These are phyloP conservation scores for Pythium biforme DNA, from an alignment of 352 stramenopile genomes.

Conservation along the genomic window DNA sequence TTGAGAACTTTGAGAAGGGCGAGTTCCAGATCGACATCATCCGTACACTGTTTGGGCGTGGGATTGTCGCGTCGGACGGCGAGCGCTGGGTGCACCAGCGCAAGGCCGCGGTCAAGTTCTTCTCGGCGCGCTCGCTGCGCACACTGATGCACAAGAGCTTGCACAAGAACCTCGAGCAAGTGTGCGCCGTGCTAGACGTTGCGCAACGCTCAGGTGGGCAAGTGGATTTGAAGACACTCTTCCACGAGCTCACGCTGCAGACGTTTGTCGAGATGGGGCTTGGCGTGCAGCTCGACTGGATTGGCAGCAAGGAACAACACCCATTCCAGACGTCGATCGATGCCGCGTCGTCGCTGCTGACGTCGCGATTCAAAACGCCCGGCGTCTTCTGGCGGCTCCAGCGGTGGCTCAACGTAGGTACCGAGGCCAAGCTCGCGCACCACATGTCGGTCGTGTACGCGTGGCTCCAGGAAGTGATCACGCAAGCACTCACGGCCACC, in stretches of 20 bases:
- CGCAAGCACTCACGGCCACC: constrained; percentile 14
- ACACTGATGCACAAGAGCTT: constrained; percentile 23
- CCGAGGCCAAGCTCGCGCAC: constrained; percentile 37
- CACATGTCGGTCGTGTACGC: constrained; percentile 34
- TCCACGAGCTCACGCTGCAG: constrained; percentile 54
- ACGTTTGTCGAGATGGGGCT: constrained; percentile 58
- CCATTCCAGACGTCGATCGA: constrained; percentile 57
- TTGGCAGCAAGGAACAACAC: constrained; percentile 34
- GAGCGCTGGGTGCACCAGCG: constrained; percentile 35
- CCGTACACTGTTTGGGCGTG: constrained; percentile 24
- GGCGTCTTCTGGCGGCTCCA: constrained; percentile 58
- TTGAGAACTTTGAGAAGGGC: constrained; percentile 37
- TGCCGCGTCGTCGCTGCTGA: constrained; percentile 28
- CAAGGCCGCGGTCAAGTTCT: constrained; percentile 33
- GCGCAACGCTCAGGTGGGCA: not conserved
- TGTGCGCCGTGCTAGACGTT: constrained; percentile 20
- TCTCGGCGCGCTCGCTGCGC: constrained; percentile 32
- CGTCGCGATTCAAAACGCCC: constrained; percentile 46
- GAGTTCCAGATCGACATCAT: constrained; percentile 27
- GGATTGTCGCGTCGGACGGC: constrained; percentile 33
- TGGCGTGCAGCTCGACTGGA: constrained; percentile 43
- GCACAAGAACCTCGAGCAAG: constrained; percentile 21
- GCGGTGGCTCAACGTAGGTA: constrained; percentile 40
- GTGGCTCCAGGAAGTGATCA: constrained; percentile 46
- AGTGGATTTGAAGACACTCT: constrained; percentile 33